phyloP scores from a whole-genome alignment of 148 eudicot genomes.

The Rheum nobile region DNA sequence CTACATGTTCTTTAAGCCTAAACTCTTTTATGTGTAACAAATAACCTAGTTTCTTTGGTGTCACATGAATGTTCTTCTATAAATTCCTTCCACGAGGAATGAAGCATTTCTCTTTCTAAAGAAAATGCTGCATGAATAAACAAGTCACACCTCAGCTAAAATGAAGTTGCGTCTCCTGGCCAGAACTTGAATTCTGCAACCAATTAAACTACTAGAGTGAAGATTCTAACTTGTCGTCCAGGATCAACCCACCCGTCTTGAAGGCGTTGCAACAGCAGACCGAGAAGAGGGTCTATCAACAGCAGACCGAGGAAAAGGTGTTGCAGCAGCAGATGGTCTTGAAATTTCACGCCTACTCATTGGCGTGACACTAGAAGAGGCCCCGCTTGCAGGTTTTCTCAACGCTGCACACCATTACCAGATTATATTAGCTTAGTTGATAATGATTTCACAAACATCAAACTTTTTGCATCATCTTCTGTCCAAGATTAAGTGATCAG shows the following conservation, averaged over 20 bases:
- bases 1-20: too few relatives aligned
- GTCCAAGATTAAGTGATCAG: not conserved
- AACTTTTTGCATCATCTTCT: not conserved
- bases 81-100: not conserved
- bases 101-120: not conserved
- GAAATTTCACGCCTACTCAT: not conserved
- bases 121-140: not conserved
- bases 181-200: too few relatives aligned
- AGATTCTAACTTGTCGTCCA: not conserved
- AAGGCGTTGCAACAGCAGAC: not conserved
- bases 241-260: not conserved
- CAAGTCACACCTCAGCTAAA: not conserved
- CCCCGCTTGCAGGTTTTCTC: conserved; percentile 22
- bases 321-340: not conserved
- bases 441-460: not conserved
- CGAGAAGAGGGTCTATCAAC: not conserved
- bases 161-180: too few relatives aligned
- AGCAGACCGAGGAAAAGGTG: not conserved
- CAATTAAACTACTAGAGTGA: not conserved
- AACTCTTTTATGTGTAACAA: too few relatives aligned
- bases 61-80: not conserved
- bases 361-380: conserved; percentile 22
- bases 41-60: not conserved
- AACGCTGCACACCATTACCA: conserved; percentile 20
- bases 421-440: not conserved